A percentile compares a stretch with the other conserved stretches of the same genome.
These are phyloP conservation scores for Acrocalymma vagum DNA, from an alignment of 2,329 filamentous ascomycete species.

Conservation along the genomic window DNA sequence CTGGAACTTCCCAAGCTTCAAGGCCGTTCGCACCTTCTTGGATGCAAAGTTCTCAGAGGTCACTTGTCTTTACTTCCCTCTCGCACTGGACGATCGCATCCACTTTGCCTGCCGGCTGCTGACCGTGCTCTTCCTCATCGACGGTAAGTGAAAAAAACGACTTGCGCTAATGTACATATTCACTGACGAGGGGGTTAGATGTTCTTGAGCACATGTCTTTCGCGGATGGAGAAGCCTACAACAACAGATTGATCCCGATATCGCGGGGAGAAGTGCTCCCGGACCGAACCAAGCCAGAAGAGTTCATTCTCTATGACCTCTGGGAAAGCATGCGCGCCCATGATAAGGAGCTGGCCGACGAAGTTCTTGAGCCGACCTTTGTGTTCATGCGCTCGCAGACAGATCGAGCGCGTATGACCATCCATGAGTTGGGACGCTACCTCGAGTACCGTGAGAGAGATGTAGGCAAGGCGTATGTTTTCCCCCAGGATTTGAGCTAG, in stretches of 20 bases:
- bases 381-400: constrained; percentile 54
- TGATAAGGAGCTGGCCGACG: constrained; percentile 47
- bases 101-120: constrained; percentile 47
- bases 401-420: constrained; percentile 24
- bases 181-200: constrained; percentile 35
- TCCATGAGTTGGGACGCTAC: constrained; percentile 42
- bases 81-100: constrained; percentile 50
- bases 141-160: constrained; percentile 46
- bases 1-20: constrained; percentile 48
- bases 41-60: constrained; percentile 43
- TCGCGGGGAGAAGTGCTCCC: constrained; percentile 39
- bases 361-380: constrained; percentile 49
- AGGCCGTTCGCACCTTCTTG: constrained; percentile 43
- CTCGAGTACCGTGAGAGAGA: constrained; percentile 51
- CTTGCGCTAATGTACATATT: background rate
- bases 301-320: constrained; percentile 50
- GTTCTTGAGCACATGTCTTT: constrained; percentile 54
- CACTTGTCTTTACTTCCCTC: constrained; percentile 52
- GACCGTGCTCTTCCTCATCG: constrained; percentile 53
- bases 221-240: constrained; percentile 48
- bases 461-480: constrained; percentile 51
- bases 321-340: constrained; percentile 51
- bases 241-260: constrained; percentile 49
- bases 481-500: background rate
- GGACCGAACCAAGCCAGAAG: constrained; percentile 41